Evolutionary conservation across 2,329 filamentous ascomycete species (phyloP), one percentile per base, ranked within the genome.

Genomic region (Conoideocrella luteorostrata): DNA sequence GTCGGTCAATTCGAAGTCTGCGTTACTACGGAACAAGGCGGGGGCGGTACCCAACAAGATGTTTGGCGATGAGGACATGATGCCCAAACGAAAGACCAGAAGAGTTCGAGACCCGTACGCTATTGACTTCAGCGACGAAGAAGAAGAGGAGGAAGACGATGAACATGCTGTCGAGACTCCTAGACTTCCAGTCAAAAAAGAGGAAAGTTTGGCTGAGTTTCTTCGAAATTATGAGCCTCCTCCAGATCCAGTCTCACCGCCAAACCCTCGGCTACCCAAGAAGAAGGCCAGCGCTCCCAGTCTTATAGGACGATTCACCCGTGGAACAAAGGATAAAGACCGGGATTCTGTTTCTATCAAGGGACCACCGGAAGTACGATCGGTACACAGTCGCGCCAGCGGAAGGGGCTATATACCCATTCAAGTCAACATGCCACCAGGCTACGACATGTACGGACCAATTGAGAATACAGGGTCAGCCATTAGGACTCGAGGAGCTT

Each of bases 81-180:
- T 81, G 59, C 84, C 87, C 5, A 77, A 79, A 53, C 79, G 86
- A 43, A 95, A 86, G 57, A 86, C 84, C 35, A 78, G 84, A 36
- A 81, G 88, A 22, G 80, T 89, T 41, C 86, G 79, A 45, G 93
- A 98, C 56, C 93, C 91, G 0, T 97, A 97, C 52, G 88, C 89
- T n/a, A 88, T 97, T 50, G 90, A 96, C 57, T 71, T 81, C 23
- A 86, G 82, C 54, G 84, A 88, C 44, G 50, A 45, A 30, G 46
- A 47, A 79, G 82, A 82, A 4, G 72, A 82, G 7, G 75, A 78
- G 12, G 74, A 81, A 2, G 70, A 60, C 4, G 56, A 78, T 15
- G 74, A 80, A 5, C 68, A 65, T 9, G 53, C 62, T 3, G 59
- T 56, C 18, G 49, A 78, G 23, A 55, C 62, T 29, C 53, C 67